Base-by-base conservation (phyloP, 1,139 yeast species). In the Hyphopichia buzzinii region DNA sequence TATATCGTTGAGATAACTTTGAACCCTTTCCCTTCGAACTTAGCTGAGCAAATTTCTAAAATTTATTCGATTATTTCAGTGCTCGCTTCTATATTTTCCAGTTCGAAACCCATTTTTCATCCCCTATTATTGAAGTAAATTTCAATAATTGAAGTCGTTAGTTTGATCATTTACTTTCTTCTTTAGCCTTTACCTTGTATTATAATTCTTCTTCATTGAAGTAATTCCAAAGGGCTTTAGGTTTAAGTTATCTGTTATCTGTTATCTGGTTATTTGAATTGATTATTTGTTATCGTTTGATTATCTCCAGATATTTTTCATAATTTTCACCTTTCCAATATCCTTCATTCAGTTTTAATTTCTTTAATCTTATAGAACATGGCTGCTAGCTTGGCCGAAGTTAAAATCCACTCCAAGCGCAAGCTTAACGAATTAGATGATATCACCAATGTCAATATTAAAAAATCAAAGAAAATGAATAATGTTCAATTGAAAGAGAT, bases 341-440 rank as follows among this genome's bases (percentile, higher is more conserved):
- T n/a, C n/a, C n/a, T n/a, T n/a, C n/a, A n/a, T n/a, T n/a, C n/a
- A 19, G 6, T 19, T 19, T 19, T 19, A 6, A 19, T 10, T 7
- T 19, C 10, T 19, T 19, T 19, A 6, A 19, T 19, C 10, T 19
- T 6, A 19, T 19, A 19, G 23, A n/a, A 19, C 23, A 59, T 59
- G 64, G 62, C 62, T 31, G 61, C 62, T 37, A 53, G 51, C 33
- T 46, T 59, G 37, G 47, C 50, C 38, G 58, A 54, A 30, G 48
- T 54, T 34, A 54, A 48, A 43, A 36, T 46, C 30, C 52, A 49
- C 44, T 42, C 40, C 28, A 62, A 62, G 48, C 56, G 70, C 41
- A 64, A 62, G 47, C 36, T 53, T 32, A 52, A 49, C 36, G 72
- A 64, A 41, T 54, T 63, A 41, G 70, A 59, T 39, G 67, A 61